phyloP scores from a whole-genome alignment of 2,329 filamentous ascomycete species.

The Cladosporium sphaerospermum region DNA sequence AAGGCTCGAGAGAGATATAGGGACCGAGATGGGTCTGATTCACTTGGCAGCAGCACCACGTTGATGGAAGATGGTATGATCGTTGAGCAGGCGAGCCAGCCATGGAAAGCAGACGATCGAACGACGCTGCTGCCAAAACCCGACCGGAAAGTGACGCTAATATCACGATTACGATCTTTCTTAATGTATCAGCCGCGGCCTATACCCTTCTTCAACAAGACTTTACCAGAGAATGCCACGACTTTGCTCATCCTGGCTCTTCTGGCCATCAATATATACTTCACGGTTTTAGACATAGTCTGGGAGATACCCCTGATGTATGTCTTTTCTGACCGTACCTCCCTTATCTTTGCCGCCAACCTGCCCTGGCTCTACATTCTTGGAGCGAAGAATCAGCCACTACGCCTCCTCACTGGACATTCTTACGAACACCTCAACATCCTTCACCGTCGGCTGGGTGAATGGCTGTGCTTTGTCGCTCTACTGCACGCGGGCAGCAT shows the following conservation, averaged over 20 bases:
- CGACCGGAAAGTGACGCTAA: constrained; percentile 8
- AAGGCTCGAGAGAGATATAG: not conserved
- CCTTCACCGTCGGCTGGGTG: constrained; percentile 58
- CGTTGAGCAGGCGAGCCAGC: not conserved
- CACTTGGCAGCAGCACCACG: constrained; percentile 8
- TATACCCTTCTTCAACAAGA: constrained; percentile 52
- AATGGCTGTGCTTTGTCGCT: constrained; percentile 55
- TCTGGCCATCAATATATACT: constrained; percentile 52
- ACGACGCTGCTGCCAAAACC: not conserved
- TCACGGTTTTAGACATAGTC: constrained; percentile 49
- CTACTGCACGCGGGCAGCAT: constrained; percentile 52
- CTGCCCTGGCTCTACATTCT: constrained; percentile 55
- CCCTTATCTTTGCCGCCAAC: constrained; percentile 47
- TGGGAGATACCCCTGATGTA: constrained; percentile 47
- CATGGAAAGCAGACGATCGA: not conserved
- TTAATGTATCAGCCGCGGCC: constrained; percentile 54
- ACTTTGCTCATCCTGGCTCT: constrained; percentile 48
- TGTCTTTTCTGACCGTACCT: constrained; percentile 53
- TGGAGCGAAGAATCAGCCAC: constrained; percentile 60
- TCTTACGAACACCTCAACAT: constrained; percentile 63
- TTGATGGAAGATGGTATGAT: not conserved
- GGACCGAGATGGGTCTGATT: not conserved
- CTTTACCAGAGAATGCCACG: constrained; percentile 52
- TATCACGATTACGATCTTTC: constrained; percentile 11
- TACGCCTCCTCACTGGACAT: constrained; percentile 54